Percentiles rank a stretch among this genome's conserved stretches.
These are phyloP conservation scores for Vigna angularis DNA, from an alignment of 306 rosid genomes.

Conservation along the genomic window DNA sequence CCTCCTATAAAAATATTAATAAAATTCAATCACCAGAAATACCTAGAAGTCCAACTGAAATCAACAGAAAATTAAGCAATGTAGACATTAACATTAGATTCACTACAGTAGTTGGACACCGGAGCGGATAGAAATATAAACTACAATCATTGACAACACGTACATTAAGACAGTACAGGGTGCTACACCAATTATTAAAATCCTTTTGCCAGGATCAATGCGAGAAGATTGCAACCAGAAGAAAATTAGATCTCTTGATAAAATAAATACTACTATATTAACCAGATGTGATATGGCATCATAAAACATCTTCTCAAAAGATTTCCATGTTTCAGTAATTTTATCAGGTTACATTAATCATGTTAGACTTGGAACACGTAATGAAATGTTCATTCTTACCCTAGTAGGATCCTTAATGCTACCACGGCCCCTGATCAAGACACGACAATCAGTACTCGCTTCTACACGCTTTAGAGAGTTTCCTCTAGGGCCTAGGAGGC, in stretches of 20 bases:
- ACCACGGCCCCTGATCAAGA: constrained; percentile 97
- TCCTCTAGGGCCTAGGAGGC: constrained; percentile 98
- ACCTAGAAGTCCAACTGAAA: constrained; percentile 30
- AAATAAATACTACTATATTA: not conserved
- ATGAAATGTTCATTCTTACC: constrained; percentile 59
- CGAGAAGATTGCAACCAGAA: not conserved
- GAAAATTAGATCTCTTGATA: not conserved
- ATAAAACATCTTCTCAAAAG: constrained; percentile 4
- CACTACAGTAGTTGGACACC: not conserved
- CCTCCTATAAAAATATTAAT: constrained; percentile 65
- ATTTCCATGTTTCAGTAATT: constrained; percentile 9
- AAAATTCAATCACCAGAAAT: constrained; percentile 23
- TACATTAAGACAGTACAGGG: constrained; percentile 21
- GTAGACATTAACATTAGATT: constrained; percentile 1
- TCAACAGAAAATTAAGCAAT: constrained; percentile 28
- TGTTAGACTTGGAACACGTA: constrained; percentile 23
- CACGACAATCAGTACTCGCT: constrained; percentile 94
- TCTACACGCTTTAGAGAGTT: constrained; percentile 99
- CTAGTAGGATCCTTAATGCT: constrained; percentile 93
- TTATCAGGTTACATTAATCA: constrained; percentile 9
- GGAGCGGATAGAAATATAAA: not conserved
- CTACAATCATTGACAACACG: constrained; percentile 7
- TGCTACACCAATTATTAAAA: not conserved
- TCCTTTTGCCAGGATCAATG: not conserved
- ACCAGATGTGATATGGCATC: not conserved